Evolutionary conservation across 2,329 filamentous ascomycete species (phyloP).

Genomic region (Alternaria gansuensis): DNA sequence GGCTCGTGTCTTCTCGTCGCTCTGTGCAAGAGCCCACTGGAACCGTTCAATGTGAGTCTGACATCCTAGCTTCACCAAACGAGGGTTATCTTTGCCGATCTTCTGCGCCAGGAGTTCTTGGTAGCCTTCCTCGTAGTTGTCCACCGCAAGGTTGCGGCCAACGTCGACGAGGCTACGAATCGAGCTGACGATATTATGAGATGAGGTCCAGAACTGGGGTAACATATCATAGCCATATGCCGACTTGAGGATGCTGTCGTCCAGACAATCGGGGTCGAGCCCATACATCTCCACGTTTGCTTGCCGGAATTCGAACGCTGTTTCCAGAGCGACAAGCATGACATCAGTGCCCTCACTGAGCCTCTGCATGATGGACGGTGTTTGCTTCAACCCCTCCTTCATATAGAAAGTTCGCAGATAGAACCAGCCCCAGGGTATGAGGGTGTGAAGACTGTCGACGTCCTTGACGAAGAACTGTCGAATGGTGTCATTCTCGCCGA

Average conservation of each 20-base stretch:
- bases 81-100: slow-evolving; percentile 56
- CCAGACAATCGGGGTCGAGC: slow-evolving; percentile 70
- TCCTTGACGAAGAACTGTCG: slow-evolving; percentile 81
- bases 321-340: slow-evolving; percentile 70
- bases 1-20: slow-evolving; percentile 58
- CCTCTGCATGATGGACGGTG: slow-evolving; percentile 57
- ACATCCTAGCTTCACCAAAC: slow-evolving; percentile 66
- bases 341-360: slow-evolving; percentile 77
- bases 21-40: slow-evolving; percentile 65
- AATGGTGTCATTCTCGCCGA: slow-evolving; percentile 78
- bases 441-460: slow-evolving; percentile 73
- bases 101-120: slow-evolving; percentile 54
- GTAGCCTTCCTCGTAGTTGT: slow-evolving; percentile 51
- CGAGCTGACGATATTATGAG: slow-evolving; percentile 56
- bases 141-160: slow-evolving; percentile 53
- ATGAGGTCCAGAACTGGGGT: slow-evolving; percentile 87
- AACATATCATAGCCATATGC: slow-evolving; percentile 71
- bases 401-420: slow-evolving; percentile 78
- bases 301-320: slow-evolving; percentile 74
- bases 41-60: slow-evolving; percentile 67
- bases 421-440: slow-evolving; percentile 75
- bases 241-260: slow-evolving; percentile 54
- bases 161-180: slow-evolving; percentile 52
- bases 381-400: slow-evolving; percentile 69
- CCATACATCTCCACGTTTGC: slow-evolving; percentile 77